phyloP scores from a whole-genome alignment of 805 yeast genomes.

The Myxozyma kluyveri region DNA sequence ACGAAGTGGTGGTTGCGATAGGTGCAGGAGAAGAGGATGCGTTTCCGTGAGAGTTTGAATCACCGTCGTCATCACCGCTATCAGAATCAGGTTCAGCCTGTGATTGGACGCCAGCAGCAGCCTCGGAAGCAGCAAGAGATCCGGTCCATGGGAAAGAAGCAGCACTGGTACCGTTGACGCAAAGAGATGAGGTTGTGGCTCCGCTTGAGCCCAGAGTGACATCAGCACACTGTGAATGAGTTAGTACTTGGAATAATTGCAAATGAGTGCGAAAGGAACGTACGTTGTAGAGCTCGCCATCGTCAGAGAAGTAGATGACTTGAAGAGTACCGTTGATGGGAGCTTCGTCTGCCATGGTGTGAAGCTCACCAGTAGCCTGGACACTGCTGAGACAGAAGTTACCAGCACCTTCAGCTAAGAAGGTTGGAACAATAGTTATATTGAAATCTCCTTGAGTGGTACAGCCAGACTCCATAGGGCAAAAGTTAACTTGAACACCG shows the following conservation, averaged over 20 bases:
- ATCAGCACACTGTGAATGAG: conserved; percentile 30
- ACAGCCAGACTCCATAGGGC: conserved; percentile 30
- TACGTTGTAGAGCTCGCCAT: conserved; percentile 35
- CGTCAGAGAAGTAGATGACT: conserved; percentile 31
- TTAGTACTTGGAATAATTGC: not conserved
- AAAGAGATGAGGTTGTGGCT: conserved; percentile 17
- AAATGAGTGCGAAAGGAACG: not conserved
- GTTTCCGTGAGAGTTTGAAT: not conserved
- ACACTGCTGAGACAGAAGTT: conserved; percentile 33
- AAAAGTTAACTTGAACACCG: conserved; percentile 28
- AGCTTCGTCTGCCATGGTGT: conserved; percentile 19
- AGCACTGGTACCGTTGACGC: conserved; percentile 33
- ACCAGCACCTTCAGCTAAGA: conserved; percentile 32
- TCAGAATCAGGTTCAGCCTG: conserved; percentile 1
- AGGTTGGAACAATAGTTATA: conserved; percentile 24
- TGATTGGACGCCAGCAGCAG: conserved; percentile 15
- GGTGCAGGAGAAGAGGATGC: conserved; percentile 3
- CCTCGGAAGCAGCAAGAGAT: conserved; percentile 27
- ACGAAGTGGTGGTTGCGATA: conserved; percentile 22
- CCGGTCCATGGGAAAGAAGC: conserved; percentile 29
- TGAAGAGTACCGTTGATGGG: conserved; percentile 33
- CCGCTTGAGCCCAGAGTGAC: conserved; percentile 29
- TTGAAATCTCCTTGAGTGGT: conserved; percentile 28
- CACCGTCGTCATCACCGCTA: too few species aligned
- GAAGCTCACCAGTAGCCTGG: conserved; percentile 19